Conservation (phyloP, 169 alveolate species). For the Cryptosporidium xiaoi region DNA sequence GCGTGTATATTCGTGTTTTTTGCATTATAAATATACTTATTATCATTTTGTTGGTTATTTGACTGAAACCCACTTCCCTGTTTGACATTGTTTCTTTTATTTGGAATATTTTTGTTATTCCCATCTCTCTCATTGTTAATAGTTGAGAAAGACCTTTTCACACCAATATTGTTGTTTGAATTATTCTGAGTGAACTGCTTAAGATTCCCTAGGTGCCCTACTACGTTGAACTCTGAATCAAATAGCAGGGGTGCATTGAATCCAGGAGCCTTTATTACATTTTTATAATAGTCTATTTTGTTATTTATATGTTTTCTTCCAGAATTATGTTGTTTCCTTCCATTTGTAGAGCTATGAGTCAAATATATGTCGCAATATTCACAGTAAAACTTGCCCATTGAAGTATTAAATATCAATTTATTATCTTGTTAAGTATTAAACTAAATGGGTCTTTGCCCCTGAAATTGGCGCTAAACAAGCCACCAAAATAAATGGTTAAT, state of each 20-base stretch:
- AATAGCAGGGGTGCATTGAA: conserved; percentile 33
- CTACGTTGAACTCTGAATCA: conserved; percentile 40
- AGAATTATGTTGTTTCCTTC: conserved; percentile 96
- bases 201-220: conserved; percentile 44
- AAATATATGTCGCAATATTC: conserved; percentile 99
- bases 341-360: conserved; percentile 98
- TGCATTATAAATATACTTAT: not conserved
- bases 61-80: too few relatives aligned
- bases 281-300: conserved; percentile 96
- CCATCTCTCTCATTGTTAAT: not conserved
- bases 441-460: too few relatives aligned
- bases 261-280: conserved; percentile 40
- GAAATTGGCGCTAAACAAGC: too few relatives aligned
- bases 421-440: not conserved
- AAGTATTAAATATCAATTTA: not conserved
- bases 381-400: conserved; percentile 99
- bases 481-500: too few relatives aligned
- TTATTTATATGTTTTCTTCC: conserved; percentile 98
- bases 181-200: conserved; percentile 11
- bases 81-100: not conserved
- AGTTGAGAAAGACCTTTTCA: not conserved
- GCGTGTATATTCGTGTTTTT: not conserved
- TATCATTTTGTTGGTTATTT: not conserved
- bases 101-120: not conserved
- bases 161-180: not conserved